Percentiles rank a stretch among this genome's conserved stretches.
Conservation (phyloP, 257 asterid species). For the Solanum lignicaule region DNA sequence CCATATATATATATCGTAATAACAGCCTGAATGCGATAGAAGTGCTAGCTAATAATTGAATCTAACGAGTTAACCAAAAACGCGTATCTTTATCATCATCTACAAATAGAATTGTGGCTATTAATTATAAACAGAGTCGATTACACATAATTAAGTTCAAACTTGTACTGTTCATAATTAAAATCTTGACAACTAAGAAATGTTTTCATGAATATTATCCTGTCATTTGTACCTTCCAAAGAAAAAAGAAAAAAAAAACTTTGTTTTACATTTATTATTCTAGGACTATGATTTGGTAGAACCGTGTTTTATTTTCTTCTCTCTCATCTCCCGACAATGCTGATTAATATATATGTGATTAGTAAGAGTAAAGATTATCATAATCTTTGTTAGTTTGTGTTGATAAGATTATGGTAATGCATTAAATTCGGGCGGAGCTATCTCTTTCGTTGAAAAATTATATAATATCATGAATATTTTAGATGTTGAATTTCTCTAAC, state of each 20-base stretch:
- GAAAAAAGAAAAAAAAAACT: not conserved
- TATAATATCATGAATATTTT: too few species aligned
- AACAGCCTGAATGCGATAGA: not conserved
- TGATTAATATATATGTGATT: not conserved
- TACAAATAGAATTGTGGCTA: not conserved
- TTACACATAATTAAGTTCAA: not conserved
- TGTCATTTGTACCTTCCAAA: not conserved
- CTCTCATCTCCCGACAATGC: not conserved
- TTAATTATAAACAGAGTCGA: not conserved
- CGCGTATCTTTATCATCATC: not conserved
- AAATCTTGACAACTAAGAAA: not conserved
- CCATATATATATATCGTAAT: too few species aligned
- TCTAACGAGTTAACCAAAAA: too few species aligned
- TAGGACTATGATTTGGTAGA: not conserved
- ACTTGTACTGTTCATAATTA: not conserved
- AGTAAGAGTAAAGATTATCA: not conserved
- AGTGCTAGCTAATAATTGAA: too few species aligned
- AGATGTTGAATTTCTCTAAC: not conserved
- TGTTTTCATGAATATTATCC: not conserved
- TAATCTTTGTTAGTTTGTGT: not conserved
- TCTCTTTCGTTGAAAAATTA: too few species aligned
- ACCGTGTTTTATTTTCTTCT: not conserved
- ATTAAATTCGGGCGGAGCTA: not conserved
- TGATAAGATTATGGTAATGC: not conserved
- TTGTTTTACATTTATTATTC: not conserved